phyloP scores from a whole-genome alignment of 202 grass and related monocot genomes.

The Hordeum pubiflorum region DNA sequence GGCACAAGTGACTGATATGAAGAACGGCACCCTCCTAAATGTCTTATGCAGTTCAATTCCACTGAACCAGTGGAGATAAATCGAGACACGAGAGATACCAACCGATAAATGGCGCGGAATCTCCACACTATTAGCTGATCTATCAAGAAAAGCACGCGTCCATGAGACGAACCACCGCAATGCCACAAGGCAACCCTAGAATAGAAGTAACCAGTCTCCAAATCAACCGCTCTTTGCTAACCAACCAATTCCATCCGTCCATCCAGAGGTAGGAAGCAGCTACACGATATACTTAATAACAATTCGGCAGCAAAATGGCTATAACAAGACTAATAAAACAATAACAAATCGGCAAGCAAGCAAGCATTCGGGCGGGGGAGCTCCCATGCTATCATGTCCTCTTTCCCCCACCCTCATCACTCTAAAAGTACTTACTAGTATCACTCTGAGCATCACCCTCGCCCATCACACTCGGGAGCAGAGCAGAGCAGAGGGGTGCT shows the following conservation, averaged over 20 bases:
- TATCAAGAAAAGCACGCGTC: slow-evolving; percentile 11
- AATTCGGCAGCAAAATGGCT: slow-evolving; percentile 36
- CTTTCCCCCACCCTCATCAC: background rate
- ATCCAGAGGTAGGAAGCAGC: slow-evolving; percentile 11
- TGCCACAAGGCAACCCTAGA: background rate
- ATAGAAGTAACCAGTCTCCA: background rate
- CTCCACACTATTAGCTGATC: background rate
- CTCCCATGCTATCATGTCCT: background rate
- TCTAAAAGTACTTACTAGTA: background rate
- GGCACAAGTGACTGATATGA: background rate
- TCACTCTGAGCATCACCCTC: background rate
- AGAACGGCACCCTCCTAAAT: background rate
- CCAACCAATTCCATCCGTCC: slow-evolving; percentile 28
- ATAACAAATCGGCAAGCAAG: slow-evolving; percentile 23
- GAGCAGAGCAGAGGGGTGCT: background rate
- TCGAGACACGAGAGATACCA: background rate
- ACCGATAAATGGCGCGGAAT: background rate
- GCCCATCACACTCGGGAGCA: background rate
- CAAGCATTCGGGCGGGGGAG: slow-evolving; percentile 12
- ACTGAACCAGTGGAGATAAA: background rate
- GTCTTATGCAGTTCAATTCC: background rate
- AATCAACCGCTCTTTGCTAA: slow-evolving; percentile 2
- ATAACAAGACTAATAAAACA: slow-evolving; percentile 1
- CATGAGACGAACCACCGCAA: background rate
- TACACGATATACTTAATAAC: slow-evolving; percentile 26